These are phyloP conservation scores for Isabelozyma rhagii DNA, from an alignment of 805 yeast genomes.

Conservation along the genomic window DNA sequence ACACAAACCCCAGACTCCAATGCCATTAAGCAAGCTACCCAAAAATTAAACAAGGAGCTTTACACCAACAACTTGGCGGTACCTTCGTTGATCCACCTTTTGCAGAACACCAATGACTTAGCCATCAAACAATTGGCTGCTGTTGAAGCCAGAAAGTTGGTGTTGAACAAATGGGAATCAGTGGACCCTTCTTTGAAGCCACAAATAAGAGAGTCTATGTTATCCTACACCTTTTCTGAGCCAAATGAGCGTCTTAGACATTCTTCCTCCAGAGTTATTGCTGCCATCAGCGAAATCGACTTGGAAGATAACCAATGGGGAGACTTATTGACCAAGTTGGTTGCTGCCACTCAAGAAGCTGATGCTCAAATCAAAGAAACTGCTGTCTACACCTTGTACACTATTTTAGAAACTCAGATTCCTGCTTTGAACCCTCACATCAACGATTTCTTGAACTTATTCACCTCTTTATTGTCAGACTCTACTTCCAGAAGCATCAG, in stretches of 20 bases:
- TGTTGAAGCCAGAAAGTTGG: slow-evolving; percentile 88
- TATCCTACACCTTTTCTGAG: slow-evolving; percentile 68
- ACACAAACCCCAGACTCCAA: slow-evolving; percentile 79
- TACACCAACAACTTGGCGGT: slow-evolving; percentile 69
- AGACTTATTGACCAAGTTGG: slow-evolving; percentile 67
- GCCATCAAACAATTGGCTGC: slow-evolving; percentile 90
- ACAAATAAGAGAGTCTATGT: slow-evolving; percentile 63
- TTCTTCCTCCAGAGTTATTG: slow-evolving; percentile 82
- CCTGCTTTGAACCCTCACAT: slow-evolving; percentile 56
- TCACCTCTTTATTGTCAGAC: slow-evolving; percentile 62
- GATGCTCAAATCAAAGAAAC: slow-evolving; percentile 70
- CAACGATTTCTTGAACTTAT: slow-evolving; percentile 67
- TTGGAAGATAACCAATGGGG: slow-evolving; percentile 67
- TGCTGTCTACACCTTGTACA: slow-evolving; percentile 73
- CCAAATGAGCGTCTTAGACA: slow-evolving; percentile 71
- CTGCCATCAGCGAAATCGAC: slow-evolving; percentile 80
- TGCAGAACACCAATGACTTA: slow-evolving; percentile 65
- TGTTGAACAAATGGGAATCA: slow-evolving; percentile 65
- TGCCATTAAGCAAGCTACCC: slow-evolving; percentile 80
- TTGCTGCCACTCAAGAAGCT: slow-evolving; percentile 53
- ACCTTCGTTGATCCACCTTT: slow-evolving; percentile 79
- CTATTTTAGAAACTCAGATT: slow-evolving; percentile 72
- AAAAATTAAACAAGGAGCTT: slow-evolving; percentile 66
- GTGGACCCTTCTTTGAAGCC: slow-evolving; percentile 50
- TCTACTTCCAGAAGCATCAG: slow-evolving; percentile 69